A percentile compares a stretch with the other conserved stretches of the same genome.
Conservation (phyloP, 2,329 filamentous ascomycete genomes). For the Colletotrichum trifolii region DNA sequence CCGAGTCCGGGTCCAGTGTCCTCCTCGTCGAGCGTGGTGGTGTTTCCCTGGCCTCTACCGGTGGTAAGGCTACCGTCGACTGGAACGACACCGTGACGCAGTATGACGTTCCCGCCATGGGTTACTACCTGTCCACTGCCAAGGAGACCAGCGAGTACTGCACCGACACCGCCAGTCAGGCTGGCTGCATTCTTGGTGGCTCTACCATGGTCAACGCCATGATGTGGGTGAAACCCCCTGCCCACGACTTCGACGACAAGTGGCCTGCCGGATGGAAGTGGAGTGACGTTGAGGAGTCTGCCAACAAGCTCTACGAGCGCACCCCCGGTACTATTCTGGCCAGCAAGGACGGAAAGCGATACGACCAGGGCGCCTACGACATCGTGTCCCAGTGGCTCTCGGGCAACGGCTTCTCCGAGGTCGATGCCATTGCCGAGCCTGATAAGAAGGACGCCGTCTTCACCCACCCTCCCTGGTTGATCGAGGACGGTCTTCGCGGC, state of each 20-base stretch:
- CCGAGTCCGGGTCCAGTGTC: constrained; percentile 38
- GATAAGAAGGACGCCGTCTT: constrained; percentile 38
- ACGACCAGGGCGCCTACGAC: constrained; percentile 37
- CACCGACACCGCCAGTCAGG: constrained; percentile 42
- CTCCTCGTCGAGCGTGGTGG: constrained; percentile 36
- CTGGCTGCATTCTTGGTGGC: constrained; percentile 48
- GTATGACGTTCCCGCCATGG: constrained; percentile 40
- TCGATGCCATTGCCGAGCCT: constrained; percentile 35
- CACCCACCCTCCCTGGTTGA: constrained; percentile 38
- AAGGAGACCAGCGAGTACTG: constrained; percentile 40
- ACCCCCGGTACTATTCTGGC: constrained; percentile 37
- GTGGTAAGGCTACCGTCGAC: constrained; percentile 38
- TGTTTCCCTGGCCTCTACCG: constrained; percentile 32
- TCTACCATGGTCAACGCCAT: constrained; percentile 44
- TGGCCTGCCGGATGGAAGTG: constrained; percentile 39
- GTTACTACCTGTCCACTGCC: constrained; percentile 30
- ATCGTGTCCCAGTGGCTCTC: constrained; percentile 35
- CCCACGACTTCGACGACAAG: constrained; percentile 36
- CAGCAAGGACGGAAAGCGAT: constrained; percentile 38
- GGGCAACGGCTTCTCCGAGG: constrained; percentile 36
- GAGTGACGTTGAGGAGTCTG: constrained; percentile 35
- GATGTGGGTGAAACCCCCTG: constrained; percentile 41
- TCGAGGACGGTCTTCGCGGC: constrained; percentile 36
- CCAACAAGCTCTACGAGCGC: constrained; percentile 38
- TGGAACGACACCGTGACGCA: constrained; percentile 42